Evolutionary conservation across 108 stramenopile genomes (phyloP), one percentile per base, ranked within the genome.

Genomic region (Parietichytrium sp.): DNA sequence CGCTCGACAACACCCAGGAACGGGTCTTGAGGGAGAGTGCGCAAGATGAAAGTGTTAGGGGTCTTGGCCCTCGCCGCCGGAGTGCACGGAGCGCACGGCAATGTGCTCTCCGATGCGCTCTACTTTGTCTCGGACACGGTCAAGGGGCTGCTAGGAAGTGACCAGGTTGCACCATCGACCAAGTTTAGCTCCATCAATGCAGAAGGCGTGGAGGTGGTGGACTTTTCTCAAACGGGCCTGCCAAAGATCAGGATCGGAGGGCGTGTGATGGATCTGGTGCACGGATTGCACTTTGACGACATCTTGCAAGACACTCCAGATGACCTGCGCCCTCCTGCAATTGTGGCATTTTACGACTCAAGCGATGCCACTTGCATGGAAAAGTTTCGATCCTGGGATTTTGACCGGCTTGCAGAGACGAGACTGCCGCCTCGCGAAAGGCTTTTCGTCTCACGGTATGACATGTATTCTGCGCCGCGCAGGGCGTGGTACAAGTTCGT

Each of bases 261-360:
- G 15, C 61, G 61, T 42, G 61, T 72, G 38, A 72, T 72, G 0
- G 61, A 72, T 25, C 61, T 72, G 38, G 61, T 72, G 8, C 36
- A 72, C 61, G 61, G 38, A 0, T n/a, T 72, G 7, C 61, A 72
- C 61, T 72, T 72, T 25, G 61, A 72, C 20, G 61, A 72, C 61
- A 33, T 72, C 61, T 45, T 72, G 61, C 61, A 72, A 25, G 61
- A 72, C 42, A 72, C 61, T 20, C 61, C 61, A n/a, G 61, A 72
- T 2, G 61, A 72, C 38, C 36, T 72, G 33, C 61, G 61, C 15
- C 61, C 61, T 7, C 61, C 61, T 7, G 45, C 38, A 33, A 42
- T 72, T 8, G 61, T 72, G n/a, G 61, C 20, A 10, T 72, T 72
- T 38, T 72, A 72, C 3, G 61, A 72, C 20, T 45, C 38, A 13